Base-by-base conservation (phyloP, 768 basidiomycete species). In the Atractiella rhizophila region DNA sequence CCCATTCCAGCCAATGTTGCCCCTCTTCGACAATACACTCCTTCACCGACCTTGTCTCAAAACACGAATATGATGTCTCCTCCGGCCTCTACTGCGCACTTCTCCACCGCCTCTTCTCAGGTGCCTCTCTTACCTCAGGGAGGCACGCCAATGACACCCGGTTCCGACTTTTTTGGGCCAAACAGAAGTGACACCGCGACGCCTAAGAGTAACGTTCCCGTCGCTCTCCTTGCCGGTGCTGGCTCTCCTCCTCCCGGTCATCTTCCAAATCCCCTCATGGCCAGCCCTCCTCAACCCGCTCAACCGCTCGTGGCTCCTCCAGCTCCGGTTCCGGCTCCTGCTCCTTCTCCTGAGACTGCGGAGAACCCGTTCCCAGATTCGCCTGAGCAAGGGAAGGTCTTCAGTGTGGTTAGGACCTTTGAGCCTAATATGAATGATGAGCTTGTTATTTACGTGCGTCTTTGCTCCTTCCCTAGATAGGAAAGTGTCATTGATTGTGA, bases 391-490 rank as follows among this genome's bases (percentile, higher is more conserved):
- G 51, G 51, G 24, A 47, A 49, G 28, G 33, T 52, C 16, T 42
- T 47, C 19, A 25, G 42, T n/a, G 53, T 54, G 13, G 42, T 39
- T 20, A 42, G 50, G 5, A 48, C 49, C 11, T 54, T 54, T 18
- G 48, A 51, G 37, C 53, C 53, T 13, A 44, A 31, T 7, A 29
- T 50, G 36, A 45, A 48, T 4, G 53, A 54, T 35, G 53, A 54
- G 43, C 38, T 54, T 13, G 46, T 52, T 16, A 39, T 54, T 19
- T 39, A 36, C 40, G 48, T 49, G 27, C 38, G 44, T 33, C n/a
- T 15, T 37, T 6, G 10, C 2, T 45, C 13, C n/a, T 13, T 11
- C n/a, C 35, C 1, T 19, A 3, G 30, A 10, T 4, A n/a, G n/a
- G 2, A 23, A 7, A 5, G 20, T 20, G 35, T 10, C 5, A 10